These are phyloP conservation scores for Colletotrichum horii DNA, from an alignment of 2,329 filamentous ascomycete genomes.

Conservation along the genomic window DNA sequence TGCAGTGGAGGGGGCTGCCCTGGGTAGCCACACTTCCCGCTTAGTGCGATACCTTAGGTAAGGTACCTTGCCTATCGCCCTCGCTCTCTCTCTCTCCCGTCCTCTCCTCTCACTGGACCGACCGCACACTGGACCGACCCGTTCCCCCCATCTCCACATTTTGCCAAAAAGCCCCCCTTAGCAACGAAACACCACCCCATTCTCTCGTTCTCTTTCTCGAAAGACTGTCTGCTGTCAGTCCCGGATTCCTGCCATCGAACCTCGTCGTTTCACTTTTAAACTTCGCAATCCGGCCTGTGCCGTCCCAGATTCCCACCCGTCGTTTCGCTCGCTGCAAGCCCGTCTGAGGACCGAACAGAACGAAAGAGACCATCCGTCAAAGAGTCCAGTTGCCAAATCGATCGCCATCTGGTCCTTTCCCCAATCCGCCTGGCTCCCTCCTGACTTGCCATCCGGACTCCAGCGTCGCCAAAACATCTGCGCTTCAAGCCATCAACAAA, in stretches of 20 bases:
- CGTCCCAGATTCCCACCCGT: constrained; percentile 18
- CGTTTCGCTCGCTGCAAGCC: constrained; percentile 17
- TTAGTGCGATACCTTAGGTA: not conserved
- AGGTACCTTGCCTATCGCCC: not conserved
- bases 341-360: not conserved
- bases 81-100: constrained; percentile 19
- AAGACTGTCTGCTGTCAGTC: constrained; percentile 22
- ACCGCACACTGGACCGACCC: constrained; percentile 10
- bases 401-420: not conserved
- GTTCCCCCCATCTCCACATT: constrained; percentile 22
- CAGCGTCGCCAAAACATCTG: not conserved
- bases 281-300: constrained; percentile 23
- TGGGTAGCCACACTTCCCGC: not conserved
- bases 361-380: not conserved
- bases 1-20: not conserved
- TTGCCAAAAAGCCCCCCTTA: constrained; percentile 22
- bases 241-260: constrained; percentile 21
- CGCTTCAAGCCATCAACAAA: constrained; percentile 13
- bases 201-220: constrained; percentile 22
- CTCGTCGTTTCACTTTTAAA: constrained; percentile 23
- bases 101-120: not conserved
- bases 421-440: not conserved
- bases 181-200: constrained; percentile 24
- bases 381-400: not conserved
- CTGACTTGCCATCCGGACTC: constrained; percentile 5